Evolutionary conservation across 2,329 filamentous ascomycete species (phyloP).

Genomic region (Teratosphaeria zuluensis): DNA sequence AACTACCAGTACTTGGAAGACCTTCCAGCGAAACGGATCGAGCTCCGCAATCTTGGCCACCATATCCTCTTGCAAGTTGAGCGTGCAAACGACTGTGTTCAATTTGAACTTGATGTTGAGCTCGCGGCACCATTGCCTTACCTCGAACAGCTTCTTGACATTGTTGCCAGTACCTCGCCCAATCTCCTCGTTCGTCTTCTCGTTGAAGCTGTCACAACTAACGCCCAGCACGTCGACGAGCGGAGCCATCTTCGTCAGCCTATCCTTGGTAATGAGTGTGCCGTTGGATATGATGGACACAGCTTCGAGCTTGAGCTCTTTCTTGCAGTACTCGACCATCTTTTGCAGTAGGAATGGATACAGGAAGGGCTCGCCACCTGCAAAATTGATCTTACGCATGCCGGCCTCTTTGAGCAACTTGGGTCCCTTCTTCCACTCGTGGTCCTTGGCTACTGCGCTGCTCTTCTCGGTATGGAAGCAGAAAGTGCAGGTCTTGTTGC

Average conservation of each 20-base stretch:
- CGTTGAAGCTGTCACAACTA: constrained; percentile 46
- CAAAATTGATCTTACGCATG: constrained; percentile 48
- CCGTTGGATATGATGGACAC: constrained; percentile 48
- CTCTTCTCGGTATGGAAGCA: constrained; percentile 49
- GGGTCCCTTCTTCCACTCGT: constrained; percentile 37
- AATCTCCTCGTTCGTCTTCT: constrained; percentile 42
- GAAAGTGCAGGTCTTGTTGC: constrained; percentile 43
- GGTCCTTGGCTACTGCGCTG: constrained; percentile 33
- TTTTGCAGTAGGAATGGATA: constrained; percentile 36
- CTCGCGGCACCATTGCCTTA: constrained; percentile 38
- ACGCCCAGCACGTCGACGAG: constrained; percentile 47
- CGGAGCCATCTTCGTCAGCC: constrained; percentile 32
- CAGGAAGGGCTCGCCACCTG: constrained; percentile 47
- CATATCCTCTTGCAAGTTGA: constrained; percentile 41
- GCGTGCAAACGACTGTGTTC: constrained; percentile 44
- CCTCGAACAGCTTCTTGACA: constrained; percentile 34
- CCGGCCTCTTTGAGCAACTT: constrained; percentile 39
- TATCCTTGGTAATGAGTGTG: constrained; percentile 36
- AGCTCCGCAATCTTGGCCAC: constrained; percentile 16
- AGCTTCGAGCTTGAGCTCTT: constrained; percentile 39
- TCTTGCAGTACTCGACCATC: constrained; percentile 41
- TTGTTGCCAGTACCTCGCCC: constrained; percentile 42
- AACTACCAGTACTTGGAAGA: constrained; percentile 46
- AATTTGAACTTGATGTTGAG: constrained; percentile 47
- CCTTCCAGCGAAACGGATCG: constrained; percentile 46